phyloP scores from a whole-genome alignment of 2,329 filamentous ascomycete genomes.

The Rosellinia necatrix region DNA sequence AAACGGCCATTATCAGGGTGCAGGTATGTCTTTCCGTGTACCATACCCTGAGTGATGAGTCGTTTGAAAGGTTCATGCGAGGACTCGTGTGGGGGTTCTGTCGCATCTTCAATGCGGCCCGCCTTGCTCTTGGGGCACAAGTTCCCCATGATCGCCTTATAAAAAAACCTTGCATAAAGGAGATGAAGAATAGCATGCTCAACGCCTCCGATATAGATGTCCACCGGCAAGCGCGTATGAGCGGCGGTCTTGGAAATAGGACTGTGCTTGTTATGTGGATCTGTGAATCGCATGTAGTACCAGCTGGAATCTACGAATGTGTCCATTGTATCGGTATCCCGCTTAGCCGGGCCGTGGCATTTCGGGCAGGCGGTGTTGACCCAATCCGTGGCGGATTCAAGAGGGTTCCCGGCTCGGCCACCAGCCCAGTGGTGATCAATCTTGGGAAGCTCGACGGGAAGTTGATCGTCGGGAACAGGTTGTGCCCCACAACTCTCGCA shows the following conservation, averaged over 20 bases:
- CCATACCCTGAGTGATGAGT: constrained; percentile 91
- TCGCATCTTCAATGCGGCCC: constrained; percentile 20
- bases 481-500: constrained; percentile 77
- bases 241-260: constrained; percentile 67
- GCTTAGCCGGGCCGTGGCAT: constrained; percentile 70
- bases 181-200: constrained; percentile 91
- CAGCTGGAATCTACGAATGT: constrained; percentile 95
- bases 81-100: constrained; percentile 12
- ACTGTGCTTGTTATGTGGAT: constrained; percentile 65
- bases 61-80: constrained; percentile 73
- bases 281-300: constrained; percentile 84
- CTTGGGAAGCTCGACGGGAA: constrained; percentile 76
- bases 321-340: constrained; percentile 95
- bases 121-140: constrained; percentile 46
- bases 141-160: constrained; percentile 75
- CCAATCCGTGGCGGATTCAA: constrained; percentile 74
- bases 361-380: constrained; percentile 75
- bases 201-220: constrained; percentile 86
- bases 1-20: constrained; percentile 77
- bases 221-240: constrained; percentile 69
- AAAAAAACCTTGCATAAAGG: constrained; percentile 87
- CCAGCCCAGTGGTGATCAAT: constrained; percentile 71
- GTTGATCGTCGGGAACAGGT: constrained; percentile 74
- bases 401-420: constrained; percentile 74
- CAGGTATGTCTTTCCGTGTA: constrained; percentile 82